Percentiles rank a stretch among this genome's conserved stretches.
Evolutionary conservation across 2,329 filamentous ascomycete species (phyloP).

Genomic region (Epicoccum sorghinum): DNA sequence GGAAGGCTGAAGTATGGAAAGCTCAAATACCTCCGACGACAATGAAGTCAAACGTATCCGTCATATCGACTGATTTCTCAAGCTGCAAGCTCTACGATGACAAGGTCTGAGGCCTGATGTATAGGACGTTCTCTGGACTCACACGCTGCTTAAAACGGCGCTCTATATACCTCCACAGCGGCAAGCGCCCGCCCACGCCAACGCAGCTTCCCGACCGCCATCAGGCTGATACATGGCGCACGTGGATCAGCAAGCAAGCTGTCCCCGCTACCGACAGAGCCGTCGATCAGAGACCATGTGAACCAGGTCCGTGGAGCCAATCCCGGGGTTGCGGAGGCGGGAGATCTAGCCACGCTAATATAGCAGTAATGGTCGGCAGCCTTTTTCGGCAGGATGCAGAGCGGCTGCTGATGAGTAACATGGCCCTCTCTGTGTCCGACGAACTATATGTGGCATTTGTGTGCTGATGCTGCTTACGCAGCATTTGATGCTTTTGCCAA

Average conservation of each 20-base stretch:
- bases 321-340: slow-evolving; percentile 1
- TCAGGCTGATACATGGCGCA: neutral
- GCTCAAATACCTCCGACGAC: slow-evolving; percentile 47
- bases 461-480: slow-evolving; percentile 1
- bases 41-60: slow-evolving; percentile 45
- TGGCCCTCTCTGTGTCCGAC: neutral
- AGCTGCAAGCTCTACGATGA: neutral
- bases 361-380: neutral
- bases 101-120: neutral
- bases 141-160: too few species aligned
- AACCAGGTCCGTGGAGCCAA: neutral
- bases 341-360: neutral
- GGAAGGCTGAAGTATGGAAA: neutral
- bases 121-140: too few species aligned
- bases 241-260: neutral
- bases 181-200: neutral
- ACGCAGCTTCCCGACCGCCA: neutral
- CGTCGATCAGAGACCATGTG: slow-evolving; percentile 4
- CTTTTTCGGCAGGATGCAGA: neutral
- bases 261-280: neutral
- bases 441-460: too few species aligned
- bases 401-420: neutral
- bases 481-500: neutral
- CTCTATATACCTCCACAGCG: slow-evolving; percentile 2
- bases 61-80: slow-evolving; percentile 16